Percentiles rank a stretch among this genome's conserved stretches.
These are phyloP conservation scores for Odontarrhena argentea DNA, from an alignment of 345 rosid genomes.

Conservation along the genomic window DNA sequence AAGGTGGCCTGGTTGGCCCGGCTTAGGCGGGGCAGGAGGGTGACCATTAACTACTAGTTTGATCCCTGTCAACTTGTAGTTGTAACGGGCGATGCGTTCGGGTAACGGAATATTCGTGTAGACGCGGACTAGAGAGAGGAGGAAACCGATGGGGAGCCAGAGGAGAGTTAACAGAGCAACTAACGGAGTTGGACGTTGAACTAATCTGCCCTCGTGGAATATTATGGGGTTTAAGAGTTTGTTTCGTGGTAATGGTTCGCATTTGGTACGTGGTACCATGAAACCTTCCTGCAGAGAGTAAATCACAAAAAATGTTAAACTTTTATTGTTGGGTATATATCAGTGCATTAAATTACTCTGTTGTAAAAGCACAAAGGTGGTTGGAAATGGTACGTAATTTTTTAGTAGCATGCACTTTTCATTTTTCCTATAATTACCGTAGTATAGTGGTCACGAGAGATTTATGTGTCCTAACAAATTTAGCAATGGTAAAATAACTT, in stretches of 20 bases:
- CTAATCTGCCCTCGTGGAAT: constrained; percentile 95
- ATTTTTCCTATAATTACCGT: constrained; percentile 16
- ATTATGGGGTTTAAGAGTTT: constrained; percentile 76
- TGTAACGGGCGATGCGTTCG: constrained; percentile 90
- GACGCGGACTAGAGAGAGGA: constrained; percentile 77
- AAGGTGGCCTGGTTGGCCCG: constrained; percentile 79
- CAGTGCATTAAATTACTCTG: neutral
- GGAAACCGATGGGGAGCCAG: constrained; percentile 90
- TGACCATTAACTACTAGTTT: constrained; percentile 72
- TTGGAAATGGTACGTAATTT: constrained; percentile 20
- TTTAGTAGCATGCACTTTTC: constrained; percentile 29
- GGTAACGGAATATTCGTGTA: constrained; percentile 88
- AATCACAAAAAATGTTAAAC: constrained; percentile 49
- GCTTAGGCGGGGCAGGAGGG: constrained; percentile 74
- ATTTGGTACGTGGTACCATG: constrained; percentile 67
- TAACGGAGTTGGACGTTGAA: constrained; percentile 80
- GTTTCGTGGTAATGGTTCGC: constrained; percentile 72
- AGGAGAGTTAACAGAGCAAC: constrained; percentile 65
- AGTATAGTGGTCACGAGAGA: constrained; percentile 24
- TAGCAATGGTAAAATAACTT: neutral
- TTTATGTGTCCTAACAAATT: constrained; percentile 20
- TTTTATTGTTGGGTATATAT: too few relatives aligned
- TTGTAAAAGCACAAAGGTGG: constrained; percentile 13
- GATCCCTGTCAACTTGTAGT: constrained; percentile 87
- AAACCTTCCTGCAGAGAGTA: constrained; percentile 83